Conservation (phyloP, 345 rosid species). For the Lepidium didymum region DNA sequence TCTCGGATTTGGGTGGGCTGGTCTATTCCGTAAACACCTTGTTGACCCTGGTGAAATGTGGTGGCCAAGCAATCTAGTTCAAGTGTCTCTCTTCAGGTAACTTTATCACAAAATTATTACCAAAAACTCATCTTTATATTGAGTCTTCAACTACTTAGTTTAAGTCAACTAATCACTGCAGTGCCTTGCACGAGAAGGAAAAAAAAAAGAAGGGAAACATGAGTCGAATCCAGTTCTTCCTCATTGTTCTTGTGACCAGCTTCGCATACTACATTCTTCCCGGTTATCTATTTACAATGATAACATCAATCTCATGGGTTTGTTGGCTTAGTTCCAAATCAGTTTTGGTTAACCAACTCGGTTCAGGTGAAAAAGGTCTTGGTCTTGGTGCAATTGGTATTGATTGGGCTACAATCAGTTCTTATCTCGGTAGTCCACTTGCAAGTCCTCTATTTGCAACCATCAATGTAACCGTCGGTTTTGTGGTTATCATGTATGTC, state of each 20-base stretch:
- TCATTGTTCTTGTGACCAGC: conserved; percentile 46
- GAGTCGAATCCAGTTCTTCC: conserved; percentile 56
- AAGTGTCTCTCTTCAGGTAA: conserved; percentile 75
- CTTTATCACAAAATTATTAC: background rate
- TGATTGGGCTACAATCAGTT: conserved; percentile 67
- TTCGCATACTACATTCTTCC: conserved; percentile 66
- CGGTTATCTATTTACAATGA: conserved; percentile 42
- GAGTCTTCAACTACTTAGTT: background rate
- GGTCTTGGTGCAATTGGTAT: conserved; percentile 71
- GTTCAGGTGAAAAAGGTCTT: conserved; percentile 65
- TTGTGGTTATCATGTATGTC: conserved; percentile 50
- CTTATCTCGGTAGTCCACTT: conserved; percentile 73
- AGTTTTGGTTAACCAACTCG: conserved; percentile 56
- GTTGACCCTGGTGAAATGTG: conserved; percentile 90
- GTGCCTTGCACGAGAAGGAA: conserved; percentile 70
- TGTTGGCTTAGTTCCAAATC: conserved; percentile 74
- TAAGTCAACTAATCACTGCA: conserved; percentile 12
- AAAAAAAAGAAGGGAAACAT: conserved; percentile 40
- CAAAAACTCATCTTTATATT: background rate
- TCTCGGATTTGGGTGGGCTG: conserved; percentile 88
- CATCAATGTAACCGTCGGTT: conserved; percentile 56
- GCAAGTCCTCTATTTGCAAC: conserved; percentile 86
- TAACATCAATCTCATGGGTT: conserved; percentile 69
- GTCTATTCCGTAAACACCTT: conserved; percentile 56
- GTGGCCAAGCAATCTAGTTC: conserved; percentile 79